Base-by-base conservation (phyloP, 441 rosid genomes). In the Gossypium aridum region DNA sequence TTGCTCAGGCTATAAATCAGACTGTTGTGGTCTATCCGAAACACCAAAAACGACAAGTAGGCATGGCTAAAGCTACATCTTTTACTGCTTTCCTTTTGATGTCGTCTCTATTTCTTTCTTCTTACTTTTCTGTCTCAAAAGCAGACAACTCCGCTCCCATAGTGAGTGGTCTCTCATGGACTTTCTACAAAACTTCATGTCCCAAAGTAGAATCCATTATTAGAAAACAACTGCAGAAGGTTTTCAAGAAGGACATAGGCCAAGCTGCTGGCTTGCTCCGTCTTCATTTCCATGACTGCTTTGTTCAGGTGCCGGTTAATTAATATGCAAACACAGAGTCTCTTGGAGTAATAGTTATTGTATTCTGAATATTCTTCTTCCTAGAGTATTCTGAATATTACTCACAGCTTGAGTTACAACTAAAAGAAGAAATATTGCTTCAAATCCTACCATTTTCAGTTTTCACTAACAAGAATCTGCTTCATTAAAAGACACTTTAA, bases 241-340 rank as follows among this genome's bases (percentile, higher is more conserved):
- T 81, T 14, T 83, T 91, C 81, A 83, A 80, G 74, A 64, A 80
- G 14, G 97, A 92, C 25, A 84, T 85, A 14, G 94, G 92, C 70
- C 89, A 84, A 71, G 97, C 96, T 53, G 97, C 96, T 26, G 96
- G 89, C 55, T 78, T 91, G 59, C 90, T 92, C 49, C 96, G 97
- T 70, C 88, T 92, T 73, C 96, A 91, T 75, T 91, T 91, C 81
- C 97, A 92, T 45, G 96, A 92, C 71, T 93, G 98, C 87, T 93
- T 90, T 67, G 96, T 90, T 77, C 88, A 87, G 97, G 97, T 88
- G 74, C 17, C 4, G 34, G n/a, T 12, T 3, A 28, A 2, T 20
- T 54, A 17, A 57, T 12, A 10, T 23, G 37, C 64, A 59, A 23
- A 23, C 22, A 25, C 9, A 57, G 63, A 57, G 63, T 57, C 4